Percentiles rank a stretch among this genome's conserved stretches.
Conservation (phyloP, 2,329 filamentous ascomycete genomes). For the Cyphellophora attinorum region DNA sequence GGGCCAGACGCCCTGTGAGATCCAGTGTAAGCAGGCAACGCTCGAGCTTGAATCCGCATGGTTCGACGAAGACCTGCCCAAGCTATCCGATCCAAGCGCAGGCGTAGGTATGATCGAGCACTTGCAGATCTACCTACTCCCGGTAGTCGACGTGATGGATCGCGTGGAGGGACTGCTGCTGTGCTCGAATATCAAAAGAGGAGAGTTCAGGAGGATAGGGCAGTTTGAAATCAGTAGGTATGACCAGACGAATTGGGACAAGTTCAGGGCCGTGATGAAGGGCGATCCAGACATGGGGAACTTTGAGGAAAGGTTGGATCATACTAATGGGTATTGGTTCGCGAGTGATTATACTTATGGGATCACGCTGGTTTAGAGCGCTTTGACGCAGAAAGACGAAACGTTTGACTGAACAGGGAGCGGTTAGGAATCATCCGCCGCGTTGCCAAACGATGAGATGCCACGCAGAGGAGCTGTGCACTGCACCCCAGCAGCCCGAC, state of each 20-base stretch:
- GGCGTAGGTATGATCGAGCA: conserved; percentile 14
- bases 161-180: conserved; percentile 18
- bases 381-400: too few species aligned
- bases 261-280: conserved; percentile 19
- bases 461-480: too few species aligned
- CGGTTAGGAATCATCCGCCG: too few species aligned
- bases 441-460: too few species aligned
- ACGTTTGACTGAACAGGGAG: too few species aligned
- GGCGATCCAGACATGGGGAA: conserved; percentile 18
- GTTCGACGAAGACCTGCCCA: conserved; percentile 18
- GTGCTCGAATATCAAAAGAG: conserved; percentile 18
- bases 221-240: conserved; percentile 15
- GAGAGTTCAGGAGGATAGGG: conserved; percentile 17
- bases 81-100: conserved; percentile 10
- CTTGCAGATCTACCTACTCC: conserved; percentile 17
- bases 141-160: conserved; percentile 17
- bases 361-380: conserved; percentile 18
- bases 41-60: conserved; percentile 15
- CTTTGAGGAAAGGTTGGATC: conserved; percentile 17
- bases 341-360: conserved; percentile 20
- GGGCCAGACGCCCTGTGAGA: conserved; percentile 15
- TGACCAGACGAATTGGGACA: conserved; percentile 18
- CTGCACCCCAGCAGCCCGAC: too few species aligned
- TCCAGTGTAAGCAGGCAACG: conserved; percentile 11
- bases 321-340: conserved; percentile 18